Evolutionary conservation across 2,329 filamentous ascomycete genomes (phyloP).

Genomic region (Capronia coronata): DNA sequence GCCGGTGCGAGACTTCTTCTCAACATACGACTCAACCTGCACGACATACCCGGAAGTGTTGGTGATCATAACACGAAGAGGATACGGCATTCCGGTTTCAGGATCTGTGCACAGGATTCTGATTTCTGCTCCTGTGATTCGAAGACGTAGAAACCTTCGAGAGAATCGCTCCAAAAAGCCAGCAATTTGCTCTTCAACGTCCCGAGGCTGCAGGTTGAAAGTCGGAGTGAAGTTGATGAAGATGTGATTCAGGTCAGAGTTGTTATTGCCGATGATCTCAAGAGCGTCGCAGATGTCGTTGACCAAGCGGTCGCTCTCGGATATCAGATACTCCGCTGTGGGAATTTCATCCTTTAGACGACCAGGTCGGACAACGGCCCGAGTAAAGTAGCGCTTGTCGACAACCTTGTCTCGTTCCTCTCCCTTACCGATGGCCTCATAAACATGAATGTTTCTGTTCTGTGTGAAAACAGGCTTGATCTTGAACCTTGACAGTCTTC

Average conservation of each 20-base stretch:
- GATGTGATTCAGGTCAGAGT: constrained; percentile 98
- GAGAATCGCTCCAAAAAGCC: constrained; percentile 97
- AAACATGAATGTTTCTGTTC: constrained; percentile 98
- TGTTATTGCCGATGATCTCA: constrained; percentile 98
- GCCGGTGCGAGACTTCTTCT: constrained; percentile 95
- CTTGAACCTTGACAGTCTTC: constrained; percentile 89
- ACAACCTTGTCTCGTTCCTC: constrained; percentile 70
- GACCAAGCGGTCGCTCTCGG: constrained; percentile 91
- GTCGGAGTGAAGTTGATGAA: constrained; percentile 99
- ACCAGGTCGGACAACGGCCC: constrained; percentile 88
- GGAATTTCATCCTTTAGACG: constrained; percentile 95
- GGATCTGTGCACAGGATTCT: constrained; percentile 96
- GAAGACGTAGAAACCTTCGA: constrained; percentile 87
- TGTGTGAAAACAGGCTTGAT: constrained; percentile 98
- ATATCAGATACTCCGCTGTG: constrained; percentile 96
- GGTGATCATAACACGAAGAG: constrained; percentile 90
- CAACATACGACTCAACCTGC: constrained; percentile 93
- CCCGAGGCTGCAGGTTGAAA: constrained; percentile 81
- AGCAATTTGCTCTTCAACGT: constrained; percentile 87
- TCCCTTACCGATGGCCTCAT: constrained; percentile 91
- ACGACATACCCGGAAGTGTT: constrained; percentile 98
- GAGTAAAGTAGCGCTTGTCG: constrained; percentile 91
- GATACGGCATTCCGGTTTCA: constrained; percentile 73
- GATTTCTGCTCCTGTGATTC: constrained; percentile 95
- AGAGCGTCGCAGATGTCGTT: constrained; percentile 96